These are phyloP conservation scores for Solanum habrochaites DNA, from an alignment of 257 asterid genomes.

Conservation along the genomic window DNA sequence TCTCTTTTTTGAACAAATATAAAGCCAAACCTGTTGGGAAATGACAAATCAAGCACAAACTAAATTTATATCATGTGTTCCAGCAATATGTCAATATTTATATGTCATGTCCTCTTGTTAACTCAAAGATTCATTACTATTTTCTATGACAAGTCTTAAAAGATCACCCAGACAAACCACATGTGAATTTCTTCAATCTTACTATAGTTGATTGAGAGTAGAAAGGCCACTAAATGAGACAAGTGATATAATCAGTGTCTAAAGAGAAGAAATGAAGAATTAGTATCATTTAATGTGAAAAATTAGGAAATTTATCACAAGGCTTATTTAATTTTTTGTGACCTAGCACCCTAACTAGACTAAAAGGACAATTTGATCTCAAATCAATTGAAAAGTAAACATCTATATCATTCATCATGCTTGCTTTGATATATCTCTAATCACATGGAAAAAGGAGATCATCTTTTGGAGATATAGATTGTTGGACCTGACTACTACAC, in stretches of 20 bases:
- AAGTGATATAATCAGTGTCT: background rate
- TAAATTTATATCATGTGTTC: background rate
- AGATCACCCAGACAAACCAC: background rate
- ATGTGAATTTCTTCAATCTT: background rate
- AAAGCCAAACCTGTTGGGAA: background rate
- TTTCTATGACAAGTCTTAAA: background rate
- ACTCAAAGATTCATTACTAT: background rate
- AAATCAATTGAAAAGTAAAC: background rate
- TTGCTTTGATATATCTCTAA: background rate
- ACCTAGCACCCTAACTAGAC: background rate
- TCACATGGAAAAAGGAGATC: background rate
- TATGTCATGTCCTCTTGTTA: background rate
- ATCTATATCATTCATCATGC: background rate
- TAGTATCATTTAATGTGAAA: background rate
- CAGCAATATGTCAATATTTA: background rate
- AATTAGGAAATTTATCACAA: background rate
- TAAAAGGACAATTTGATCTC: background rate
- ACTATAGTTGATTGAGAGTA: background rate
- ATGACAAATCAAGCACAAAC: background rate
- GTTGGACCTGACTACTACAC: background rate
- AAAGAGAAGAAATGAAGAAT: background rate
- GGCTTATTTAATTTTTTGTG: background rate
- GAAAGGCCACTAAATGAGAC: background rate
- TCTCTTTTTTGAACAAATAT: background rate
- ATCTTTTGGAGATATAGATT: background rate